Conservation (phyloP, 345 rosid species). For the Zanthoxylum bungeanum region DNA sequence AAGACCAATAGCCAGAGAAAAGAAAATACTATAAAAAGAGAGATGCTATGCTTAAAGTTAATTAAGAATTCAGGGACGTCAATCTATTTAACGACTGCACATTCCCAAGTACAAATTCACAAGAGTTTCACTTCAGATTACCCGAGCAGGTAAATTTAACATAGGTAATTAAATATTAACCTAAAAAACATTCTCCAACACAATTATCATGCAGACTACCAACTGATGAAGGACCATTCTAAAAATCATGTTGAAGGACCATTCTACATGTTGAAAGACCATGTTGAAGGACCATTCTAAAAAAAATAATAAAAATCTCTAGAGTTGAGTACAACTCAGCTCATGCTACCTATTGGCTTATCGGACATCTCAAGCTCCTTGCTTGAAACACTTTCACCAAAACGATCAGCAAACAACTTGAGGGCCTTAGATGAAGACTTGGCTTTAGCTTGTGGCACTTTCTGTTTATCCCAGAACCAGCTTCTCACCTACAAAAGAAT, state of each 20-base stretch:
- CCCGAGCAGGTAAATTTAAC: neutral
- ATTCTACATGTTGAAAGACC: slow-evolving; percentile 2
- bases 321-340: neutral
- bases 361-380: slow-evolving; percentile 17
- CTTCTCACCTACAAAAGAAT: slow-evolving; percentile 45
- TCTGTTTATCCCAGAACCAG: slow-evolving; percentile 62
- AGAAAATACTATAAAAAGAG: neutral
- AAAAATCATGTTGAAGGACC: slow-evolving; percentile 2
- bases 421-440: slow-evolving; percentile 26
- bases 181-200: neutral
- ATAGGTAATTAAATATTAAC: neutral
- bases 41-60: neutral
- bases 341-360: slow-evolving; percentile 44
- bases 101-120: neutral
- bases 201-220: neutral
- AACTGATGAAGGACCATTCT: neutral
- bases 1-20: neutral
- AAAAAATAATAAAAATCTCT: neutral
- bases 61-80: neutral
- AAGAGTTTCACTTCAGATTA: neutral
- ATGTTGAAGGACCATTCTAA: neutral
- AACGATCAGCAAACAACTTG: slow-evolving; percentile 41
- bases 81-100: neutral
- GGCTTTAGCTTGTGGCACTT: slow-evolving; percentile 21
- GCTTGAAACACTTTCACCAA: slow-evolving; percentile 21